Conservation (phyloP, 495 filamentous ascomycete genomes). For the Aspergillus nanangensis region DNA sequence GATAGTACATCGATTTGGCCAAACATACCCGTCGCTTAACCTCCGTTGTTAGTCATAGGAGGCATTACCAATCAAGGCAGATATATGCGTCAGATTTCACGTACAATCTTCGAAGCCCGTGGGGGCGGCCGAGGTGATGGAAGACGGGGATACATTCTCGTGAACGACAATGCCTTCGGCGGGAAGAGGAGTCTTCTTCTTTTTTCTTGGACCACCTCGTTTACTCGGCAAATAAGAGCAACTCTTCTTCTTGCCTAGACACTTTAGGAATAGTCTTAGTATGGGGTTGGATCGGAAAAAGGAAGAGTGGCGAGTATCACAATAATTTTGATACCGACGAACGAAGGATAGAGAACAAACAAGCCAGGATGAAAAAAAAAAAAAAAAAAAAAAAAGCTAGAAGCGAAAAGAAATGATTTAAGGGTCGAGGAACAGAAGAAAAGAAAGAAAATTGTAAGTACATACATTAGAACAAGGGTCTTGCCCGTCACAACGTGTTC, state of each 20-base stretch:
- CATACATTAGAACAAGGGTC: slow-evolving; percentile 53
- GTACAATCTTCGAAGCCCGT: slow-evolving; percentile 34
- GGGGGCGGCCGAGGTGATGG: slow-evolving; percentile 14
- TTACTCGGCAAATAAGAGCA: slow-evolving; percentile 56
- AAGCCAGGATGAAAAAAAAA: background rate
- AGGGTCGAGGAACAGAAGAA: background rate
- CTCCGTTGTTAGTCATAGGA: slow-evolving; percentile 14
- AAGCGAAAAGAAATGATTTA: background rate
- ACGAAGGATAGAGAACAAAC: no score
- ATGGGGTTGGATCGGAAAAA: background rate
- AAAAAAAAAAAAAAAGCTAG: background rate
- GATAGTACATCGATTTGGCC: slow-evolving; percentile 41
- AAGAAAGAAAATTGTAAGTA: slow-evolving; percentile 7
- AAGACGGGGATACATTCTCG: slow-evolving; percentile 18
- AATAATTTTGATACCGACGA: no score
- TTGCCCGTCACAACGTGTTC: slow-evolving; percentile 56
- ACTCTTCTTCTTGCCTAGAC: slow-evolving; percentile 45
- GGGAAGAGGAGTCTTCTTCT: slow-evolving; percentile 28
- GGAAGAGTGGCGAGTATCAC: no score
- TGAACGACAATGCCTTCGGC: slow-evolving; percentile 19
- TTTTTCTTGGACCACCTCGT: slow-evolving; percentile 51
- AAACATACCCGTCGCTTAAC: slow-evolving; percentile 31
- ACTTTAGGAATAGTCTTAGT: slow-evolving; percentile 29
- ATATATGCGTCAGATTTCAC: slow-evolving; percentile 9
- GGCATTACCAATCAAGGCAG: background rate